These are phyloP conservation scores for Fusarium setosum DNA, from an alignment of 2,329 filamentous ascomycete species.

Conservation along the genomic window DNA sequence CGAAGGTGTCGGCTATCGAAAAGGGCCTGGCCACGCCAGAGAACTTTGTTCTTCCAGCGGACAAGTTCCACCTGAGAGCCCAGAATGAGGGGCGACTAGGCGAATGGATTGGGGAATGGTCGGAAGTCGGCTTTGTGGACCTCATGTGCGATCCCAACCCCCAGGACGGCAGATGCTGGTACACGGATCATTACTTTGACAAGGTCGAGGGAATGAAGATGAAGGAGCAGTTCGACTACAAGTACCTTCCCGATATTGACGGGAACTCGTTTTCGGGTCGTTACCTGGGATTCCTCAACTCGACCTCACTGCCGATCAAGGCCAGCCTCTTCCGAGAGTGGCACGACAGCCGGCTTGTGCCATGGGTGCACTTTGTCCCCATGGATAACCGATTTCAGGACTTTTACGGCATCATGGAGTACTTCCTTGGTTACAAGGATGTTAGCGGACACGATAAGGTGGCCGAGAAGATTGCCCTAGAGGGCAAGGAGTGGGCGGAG, in stretches of 20 bases:
- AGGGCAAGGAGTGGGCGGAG: slow-evolving; percentile 76
- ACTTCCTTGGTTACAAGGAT: slow-evolving; percentile 73
- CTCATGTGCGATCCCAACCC: slow-evolving; percentile 60
- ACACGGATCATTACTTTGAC: slow-evolving; percentile 60
- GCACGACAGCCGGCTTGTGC: slow-evolving; percentile 79
- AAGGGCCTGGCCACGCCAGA: slow-evolving; percentile 52
- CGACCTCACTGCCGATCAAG: slow-evolving; percentile 79
- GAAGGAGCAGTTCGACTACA: slow-evolving; percentile 67
- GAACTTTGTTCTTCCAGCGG: slow-evolving; percentile 66
- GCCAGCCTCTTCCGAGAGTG: slow-evolving; percentile 83
- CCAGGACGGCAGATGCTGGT: slow-evolving; percentile 56
- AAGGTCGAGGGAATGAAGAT: slow-evolving; percentile 55
- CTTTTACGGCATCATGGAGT: slow-evolving; percentile 78
- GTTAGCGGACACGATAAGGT: slow-evolving; percentile 63
- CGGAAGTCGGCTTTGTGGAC: slow-evolving; percentile 65
- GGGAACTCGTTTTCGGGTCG: slow-evolving; percentile 78
- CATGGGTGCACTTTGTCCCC: slow-evolving; percentile 86
- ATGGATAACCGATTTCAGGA: slow-evolving; percentile 81
- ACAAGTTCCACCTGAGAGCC: slow-evolving; percentile 60
- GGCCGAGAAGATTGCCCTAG: slow-evolving; percentile 72
- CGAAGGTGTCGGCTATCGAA: slow-evolving; percentile 64
- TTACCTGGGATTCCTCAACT: slow-evolving; percentile 76
- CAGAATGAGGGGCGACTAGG: slow-evolving; percentile 57
- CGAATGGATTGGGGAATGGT: slow-evolving; percentile 61
- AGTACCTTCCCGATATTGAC: slow-evolving; percentile 82